Base-by-base conservation (phyloP, 805 yeast genomes). In the Candida endomychidarum region DNA sequence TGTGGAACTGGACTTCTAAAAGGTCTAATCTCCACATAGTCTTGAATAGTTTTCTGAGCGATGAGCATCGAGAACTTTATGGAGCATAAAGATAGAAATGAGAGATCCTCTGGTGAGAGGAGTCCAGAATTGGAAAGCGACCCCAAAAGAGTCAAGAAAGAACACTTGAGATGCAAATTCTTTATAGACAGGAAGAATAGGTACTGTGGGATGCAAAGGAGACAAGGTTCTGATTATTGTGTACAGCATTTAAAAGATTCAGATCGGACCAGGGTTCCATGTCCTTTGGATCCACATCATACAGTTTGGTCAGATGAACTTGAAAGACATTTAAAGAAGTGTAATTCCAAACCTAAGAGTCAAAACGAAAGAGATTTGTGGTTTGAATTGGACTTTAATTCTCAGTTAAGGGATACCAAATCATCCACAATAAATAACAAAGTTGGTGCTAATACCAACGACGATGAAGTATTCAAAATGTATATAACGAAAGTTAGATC, bases 211-310 rank as follows among this genome's bases (percentile, higher is more conserved):
- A 70, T 83, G 73, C 81, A 80, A 43, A 63, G 84, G 22, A 71
- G 74, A 41, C 58, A 64, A 8, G 74, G 61, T 21, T 68, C 67
- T 16, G 56, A 57, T 27, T 82, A 57, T 52, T 85, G 95, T 57
- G 76, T 83, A 7, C 83, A 83, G 47, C 95, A 86, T 56, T 46
- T 72, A 52, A 56, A 56, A 24, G 48, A 38, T 22, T 56, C 50
- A 2, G 39, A 34, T 10, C 57, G 47, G 52, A 54, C 54, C 5
- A 61, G 95, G 41, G 72, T 88, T 0, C 77, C 81, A 5, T 88
- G 96, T 61, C 88, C 96, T 0, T 54, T 82, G 20, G 95, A 87
- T 57, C 78, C 83, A 2, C 72, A 77, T 2, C 96, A 88, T 57
- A 74, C 82, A 1, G 79, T 88, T 0, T 83, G 86, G 87, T 67